Base-by-base conservation (phyloP, 805 yeast species). In the Brettanomyces anomalus region DNA sequence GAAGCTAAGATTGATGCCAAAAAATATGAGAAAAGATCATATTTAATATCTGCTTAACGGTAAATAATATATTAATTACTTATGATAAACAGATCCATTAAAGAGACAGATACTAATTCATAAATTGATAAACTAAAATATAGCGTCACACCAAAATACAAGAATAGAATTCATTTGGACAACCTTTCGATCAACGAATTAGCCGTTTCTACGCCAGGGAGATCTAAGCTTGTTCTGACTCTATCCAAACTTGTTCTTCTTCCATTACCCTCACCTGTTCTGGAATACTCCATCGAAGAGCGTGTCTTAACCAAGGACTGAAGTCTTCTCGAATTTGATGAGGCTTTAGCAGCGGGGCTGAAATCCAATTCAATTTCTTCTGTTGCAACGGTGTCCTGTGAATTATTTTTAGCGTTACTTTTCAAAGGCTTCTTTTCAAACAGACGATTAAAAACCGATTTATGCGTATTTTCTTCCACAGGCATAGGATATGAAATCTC, bases 331-430 rank as follows among this genome's bases (percentile, higher is more conserved):
- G 33, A 28, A 53, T 52, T 32, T 42, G 42, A 15, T 14, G 19
- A 14, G 11, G 33, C 17, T 11, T 26, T 21, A 11, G n/a, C 32
- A 13, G 36, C 24, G 6, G 30, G 20, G 2, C 59, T 54, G 45
- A 54, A 62, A 24, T 71, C 70, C 70, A 74, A 55, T 26, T 72
- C 71, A 43, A 74, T 74, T 46, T 73, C 79, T 49, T 74, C 79
- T 0, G 76, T 70, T n/a, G 60, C 62, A 7, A 68, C 48, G 6
- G 61, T 60, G 37, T 59, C 64, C 16, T 60, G 50, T 11, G 70
- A 70, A 6, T 54, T 63, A 4, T 58, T 58, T 3, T 54, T 40
- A n/a, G 60, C 53, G 26, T 63, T 52, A 46, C 63, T 57, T 11
- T 66, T 58, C 24, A 66, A 55, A 15, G 47, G 43, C 3, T 56